Conservation (phyloP, 257 asterid species). For the Avicennia marina region DNA sequence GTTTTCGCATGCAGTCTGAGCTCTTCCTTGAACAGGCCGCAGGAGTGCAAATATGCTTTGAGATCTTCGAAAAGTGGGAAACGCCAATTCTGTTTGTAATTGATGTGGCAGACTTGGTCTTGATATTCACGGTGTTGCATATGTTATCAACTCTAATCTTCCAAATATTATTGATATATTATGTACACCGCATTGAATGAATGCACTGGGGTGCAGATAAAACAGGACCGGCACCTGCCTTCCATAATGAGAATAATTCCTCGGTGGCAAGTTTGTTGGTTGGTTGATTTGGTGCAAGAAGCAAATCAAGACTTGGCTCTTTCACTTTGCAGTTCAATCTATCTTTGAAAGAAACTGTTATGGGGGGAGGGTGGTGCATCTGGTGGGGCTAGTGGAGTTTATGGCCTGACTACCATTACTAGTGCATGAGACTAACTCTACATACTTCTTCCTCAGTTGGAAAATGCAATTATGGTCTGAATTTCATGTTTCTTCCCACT, state of each 20-base stretch:
- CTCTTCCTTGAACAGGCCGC: constrained; percentile 20
- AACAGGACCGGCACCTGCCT: constrained; percentile 85
- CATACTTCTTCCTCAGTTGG: neutral
- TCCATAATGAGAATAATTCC: constrained; percentile 72
- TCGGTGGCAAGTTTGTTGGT: constrained; percentile 61
- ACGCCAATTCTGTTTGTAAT: constrained; percentile 91
- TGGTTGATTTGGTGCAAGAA: constrained; percentile 88
- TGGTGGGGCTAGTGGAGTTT: constrained; percentile 55
- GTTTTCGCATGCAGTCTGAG: constrained; percentile 7
- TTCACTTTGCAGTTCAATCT: constrained; percentile 68
- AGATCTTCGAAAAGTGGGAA: constrained; percentile 81
- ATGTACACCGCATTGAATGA: constrained; percentile 97
- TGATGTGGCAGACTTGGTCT: constrained; percentile 97
- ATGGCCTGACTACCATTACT: constrained; percentile 34
- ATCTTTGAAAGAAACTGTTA: constrained; percentile 49
- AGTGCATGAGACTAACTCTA: constrained; percentile 58
- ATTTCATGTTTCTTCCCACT: neutral
- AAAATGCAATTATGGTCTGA: neutral
- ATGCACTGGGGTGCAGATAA: constrained; percentile 94
- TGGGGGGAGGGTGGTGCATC: constrained; percentile 66
- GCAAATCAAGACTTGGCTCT: constrained; percentile 90
- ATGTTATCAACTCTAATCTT: constrained; percentile 87
- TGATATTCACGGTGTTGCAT: constrained; percentile 91
- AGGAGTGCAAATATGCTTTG: constrained; percentile 87
- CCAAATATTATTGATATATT: constrained; percentile 91